phyloP scores from a whole-genome alignment of 1,284 basidiomycete species.

The Vanrija sp. region DNA sequence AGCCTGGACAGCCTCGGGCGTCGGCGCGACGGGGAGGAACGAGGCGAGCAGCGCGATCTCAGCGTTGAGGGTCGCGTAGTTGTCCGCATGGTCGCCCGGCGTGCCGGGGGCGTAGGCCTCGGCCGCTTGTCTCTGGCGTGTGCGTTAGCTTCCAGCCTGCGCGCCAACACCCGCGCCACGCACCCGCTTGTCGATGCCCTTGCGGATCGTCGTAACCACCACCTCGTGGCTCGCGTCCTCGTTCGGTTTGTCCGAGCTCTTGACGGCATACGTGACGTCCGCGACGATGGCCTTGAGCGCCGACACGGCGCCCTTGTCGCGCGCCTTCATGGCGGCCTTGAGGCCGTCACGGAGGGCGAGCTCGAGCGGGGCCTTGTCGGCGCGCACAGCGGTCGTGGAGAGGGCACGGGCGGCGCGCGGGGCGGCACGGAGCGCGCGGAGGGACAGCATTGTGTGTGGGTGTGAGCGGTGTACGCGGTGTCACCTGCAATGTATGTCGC shows the following conservation, averaged over 20 bases:
- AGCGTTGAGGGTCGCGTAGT: conserved; percentile 25
- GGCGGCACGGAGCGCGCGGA: conserved; percentile 4
- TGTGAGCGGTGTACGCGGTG: background rate
- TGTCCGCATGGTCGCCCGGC: conserved; percentile 33
- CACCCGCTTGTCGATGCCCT: conserved; percentile 42
- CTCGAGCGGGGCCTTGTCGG: conserved; percentile 24
- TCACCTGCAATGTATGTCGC: too few relatives aligned
- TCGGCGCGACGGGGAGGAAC: conserved; percentile 37
- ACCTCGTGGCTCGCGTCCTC: conserved; percentile 32
- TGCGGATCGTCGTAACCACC: conserved; percentile 35
- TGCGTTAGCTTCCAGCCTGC: background rate
- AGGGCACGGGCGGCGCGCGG: conserved; percentile 8
- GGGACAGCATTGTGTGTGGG: conserved; percentile 17
- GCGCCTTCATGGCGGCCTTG: conserved; percentile 47
- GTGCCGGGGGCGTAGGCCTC: conserved; percentile 37
- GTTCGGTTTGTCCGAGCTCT: conserved; percentile 35
- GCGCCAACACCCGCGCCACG: conserved; percentile 3
- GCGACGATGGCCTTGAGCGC: conserved; percentile 41
- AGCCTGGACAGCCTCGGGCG: conserved; percentile 26
- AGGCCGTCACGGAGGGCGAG: conserved; percentile 35
- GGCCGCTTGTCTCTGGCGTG: conserved; percentile 29
- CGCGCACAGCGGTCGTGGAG: conserved; percentile 16
- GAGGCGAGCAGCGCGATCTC: conserved; percentile 35
- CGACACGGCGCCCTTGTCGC: conserved; percentile 33
- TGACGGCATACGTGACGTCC: conserved; percentile 40